Percentiles rank a stretch among this genome's conserved stretches.
Conservation (phyloP, 345 rosid genomes). For the Barbarea vulgaris region DNA sequence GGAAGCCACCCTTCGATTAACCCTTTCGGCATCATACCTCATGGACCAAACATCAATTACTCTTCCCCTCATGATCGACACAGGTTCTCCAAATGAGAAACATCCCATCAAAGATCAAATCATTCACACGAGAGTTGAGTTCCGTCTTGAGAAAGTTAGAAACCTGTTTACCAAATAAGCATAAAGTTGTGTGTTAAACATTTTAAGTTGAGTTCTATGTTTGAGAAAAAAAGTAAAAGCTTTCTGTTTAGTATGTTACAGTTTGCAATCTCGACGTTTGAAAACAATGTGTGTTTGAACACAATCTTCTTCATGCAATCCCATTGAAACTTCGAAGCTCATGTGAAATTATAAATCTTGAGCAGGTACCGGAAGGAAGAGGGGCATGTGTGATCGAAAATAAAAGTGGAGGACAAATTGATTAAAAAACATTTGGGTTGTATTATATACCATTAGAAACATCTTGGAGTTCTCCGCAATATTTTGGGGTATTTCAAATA, state of each 20-base stretch:
- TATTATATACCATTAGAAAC: neutral
- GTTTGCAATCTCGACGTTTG: neutral
- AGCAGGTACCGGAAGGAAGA: neutral
- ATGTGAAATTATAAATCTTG: neutral
- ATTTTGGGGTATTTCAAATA: neutral
- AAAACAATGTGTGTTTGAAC: neutral
- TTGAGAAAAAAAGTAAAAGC: neutral
- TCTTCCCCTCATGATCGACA: slow-evolving; percentile 61
- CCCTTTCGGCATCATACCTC: slow-evolving; percentile 65
- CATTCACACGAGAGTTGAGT: neutral
- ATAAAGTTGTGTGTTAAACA: slow-evolving; percentile 1
- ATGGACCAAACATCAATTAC: slow-evolving; percentile 66
- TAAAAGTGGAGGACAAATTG: neutral
- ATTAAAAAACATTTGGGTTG: neutral
- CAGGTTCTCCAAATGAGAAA: slow-evolving; percentile 43
- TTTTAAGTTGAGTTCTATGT: neutral
- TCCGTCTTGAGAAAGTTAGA: neutral
- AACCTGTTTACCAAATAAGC: slow-evolving; percentile 3
- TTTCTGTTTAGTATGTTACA: neutral
- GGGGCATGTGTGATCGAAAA: neutral
- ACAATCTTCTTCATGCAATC: neutral
- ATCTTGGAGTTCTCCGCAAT: neutral
- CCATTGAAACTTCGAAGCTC: neutral
- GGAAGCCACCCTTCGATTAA: slow-evolving; percentile 79
- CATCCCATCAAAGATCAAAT: neutral